These are phyloP conservation scores for Trichocomaceae sp. DNA, from an alignment of 2,329 filamentous ascomycete species.

Conservation along the genomic window DNA sequence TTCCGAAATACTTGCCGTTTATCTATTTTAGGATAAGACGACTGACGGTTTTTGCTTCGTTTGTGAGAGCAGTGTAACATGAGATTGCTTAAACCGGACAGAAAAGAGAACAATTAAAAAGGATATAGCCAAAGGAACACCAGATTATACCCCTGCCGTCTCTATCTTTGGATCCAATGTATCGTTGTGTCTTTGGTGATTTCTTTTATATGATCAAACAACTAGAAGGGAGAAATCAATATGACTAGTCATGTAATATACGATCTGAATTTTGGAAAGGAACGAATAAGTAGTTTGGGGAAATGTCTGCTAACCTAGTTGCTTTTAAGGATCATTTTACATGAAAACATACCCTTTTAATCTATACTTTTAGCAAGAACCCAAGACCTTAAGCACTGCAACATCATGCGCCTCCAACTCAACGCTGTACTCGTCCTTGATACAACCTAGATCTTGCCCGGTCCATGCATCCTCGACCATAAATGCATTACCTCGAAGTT, in stretches of 20 bases:
- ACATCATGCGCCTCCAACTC: slow-evolving; percentile 25
- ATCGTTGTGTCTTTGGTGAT: background rate
- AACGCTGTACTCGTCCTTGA: slow-evolving; percentile 20
- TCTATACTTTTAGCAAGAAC: slow-evolving; percentile 4
- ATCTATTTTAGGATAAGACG: background rate
- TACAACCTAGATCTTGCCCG: slow-evolving; percentile 26
- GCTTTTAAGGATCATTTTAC: background rate
- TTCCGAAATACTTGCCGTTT: slow-evolving; percentile 6
- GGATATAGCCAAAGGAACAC: background rate
- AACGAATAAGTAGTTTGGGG: background rate
- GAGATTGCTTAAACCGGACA: slow-evolving; percentile 12
- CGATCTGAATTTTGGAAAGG: background rate
- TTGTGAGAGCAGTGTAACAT: slow-evolving; percentile 3
- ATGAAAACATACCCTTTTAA: background rate
- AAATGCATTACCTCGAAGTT: slow-evolving; percentile 19
- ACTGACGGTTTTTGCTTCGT: background rate
- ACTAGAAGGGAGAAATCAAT: background rate
- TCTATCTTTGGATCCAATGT: background rate
- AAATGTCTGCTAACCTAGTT: background rate
- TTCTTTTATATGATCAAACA: background rate
- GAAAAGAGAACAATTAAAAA: background rate
- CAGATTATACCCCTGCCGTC: background rate
- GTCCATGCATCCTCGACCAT: slow-evolving; percentile 26
- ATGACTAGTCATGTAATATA: background rate
- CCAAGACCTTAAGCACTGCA: slow-evolving; percentile 25